Evolutionary conservation across 2,329 filamentous ascomycete species (phyloP), one percentile per base, ranked within the genome.

Genomic region (Colletotrichum spaethianum): DNA sequence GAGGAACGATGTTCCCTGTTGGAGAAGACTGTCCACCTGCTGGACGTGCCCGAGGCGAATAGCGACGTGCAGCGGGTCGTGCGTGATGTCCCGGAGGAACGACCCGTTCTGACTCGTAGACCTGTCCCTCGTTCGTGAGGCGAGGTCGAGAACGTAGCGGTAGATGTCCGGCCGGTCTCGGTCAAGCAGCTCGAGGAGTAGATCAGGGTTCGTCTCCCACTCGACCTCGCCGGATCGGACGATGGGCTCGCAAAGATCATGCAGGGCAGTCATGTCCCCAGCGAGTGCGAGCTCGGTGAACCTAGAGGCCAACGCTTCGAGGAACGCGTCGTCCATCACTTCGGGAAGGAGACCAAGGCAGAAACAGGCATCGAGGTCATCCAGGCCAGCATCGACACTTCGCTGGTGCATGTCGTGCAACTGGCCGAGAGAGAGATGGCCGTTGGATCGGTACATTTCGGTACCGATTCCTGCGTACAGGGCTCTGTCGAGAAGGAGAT

Each of bases 321-420:
- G 61, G 36, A 73, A 75, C 1, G 74, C 63, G 1, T 74, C 68
- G 6, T 64, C 64, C 14, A 74, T 59, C 9, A 75, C 50, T 20
- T 77, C 72, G 11, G 76, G 74, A 1, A 77, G 64, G 8, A 76
- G 73, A 1, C 78, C 79, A 0, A 80, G 72, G 8, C 53, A 63
- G 12, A 79, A 78, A 52, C 76, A 80, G 38, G 76, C 74, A 23
- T 79, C 77, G 18, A 80, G 75, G 53, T 78, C 78, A 33, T 76
- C 74, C 5, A 80, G 53, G 2, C 78, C 79, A 14, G 73, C 63
- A 42, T 75, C 75, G 20, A 79, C 67, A 16, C 75, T 77, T 11
- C 74, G 72, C 20, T 77, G 69, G 36, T 79, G 76, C 59, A 80
- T 78, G 33, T 80, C 77, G 28, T 77, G 79, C 16, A 80, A 71